phyloP scores from a whole-genome alignment of 768 basidiomycete genomes.

The Harrya chromipes region DNA sequence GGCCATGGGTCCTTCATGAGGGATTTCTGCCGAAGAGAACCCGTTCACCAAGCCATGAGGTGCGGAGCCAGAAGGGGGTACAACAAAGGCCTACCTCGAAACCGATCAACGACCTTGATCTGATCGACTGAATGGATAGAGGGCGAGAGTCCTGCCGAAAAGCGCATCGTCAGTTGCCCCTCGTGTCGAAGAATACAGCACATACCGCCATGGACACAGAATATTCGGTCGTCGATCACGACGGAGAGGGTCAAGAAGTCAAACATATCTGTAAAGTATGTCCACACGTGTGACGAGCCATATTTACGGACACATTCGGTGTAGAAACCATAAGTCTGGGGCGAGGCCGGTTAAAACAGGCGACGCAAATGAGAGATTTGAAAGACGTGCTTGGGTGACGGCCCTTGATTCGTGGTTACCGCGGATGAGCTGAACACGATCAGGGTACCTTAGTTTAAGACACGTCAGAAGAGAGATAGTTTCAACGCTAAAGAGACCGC shows the following conservation, averaged over 20 bases:
- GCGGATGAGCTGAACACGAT: constrained; percentile 92
- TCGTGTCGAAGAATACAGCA: background rate
- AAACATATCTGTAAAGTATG: constrained; percentile 99
- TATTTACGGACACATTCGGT: constrained; percentile 98
- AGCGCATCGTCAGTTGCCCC: constrained; percentile 2
- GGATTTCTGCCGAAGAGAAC: constrained; percentile 67
- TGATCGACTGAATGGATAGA: constrained; percentile 99
- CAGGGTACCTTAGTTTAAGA: constrained; percentile 94
- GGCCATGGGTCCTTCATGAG: constrained; percentile 99
- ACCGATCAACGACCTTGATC: constrained; percentile 98
- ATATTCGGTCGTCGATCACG: constrained; percentile 98
- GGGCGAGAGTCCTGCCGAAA: constrained; percentile 76
- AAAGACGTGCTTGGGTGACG: constrained; percentile 84
- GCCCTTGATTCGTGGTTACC: constrained; percentile 98
- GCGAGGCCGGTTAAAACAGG: constrained; percentile 16
- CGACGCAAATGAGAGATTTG: background rate
- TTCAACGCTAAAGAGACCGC: constrained; percentile 96
- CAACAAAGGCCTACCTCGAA: constrained; percentile 64
- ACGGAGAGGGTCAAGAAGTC: constrained; percentile 97
- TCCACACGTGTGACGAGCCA: constrained; percentile 94
- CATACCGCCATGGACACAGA: constrained; percentile 97
- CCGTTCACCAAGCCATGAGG: constrained; percentile 21
- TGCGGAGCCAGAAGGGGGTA: constrained; percentile 18
- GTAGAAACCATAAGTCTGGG: constrained; percentile 97
- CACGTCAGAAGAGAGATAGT: constrained; percentile 97